Base-by-base conservation (phyloP, 164 flowering plant genomes). In the Liquidambar formosana region DNA sequence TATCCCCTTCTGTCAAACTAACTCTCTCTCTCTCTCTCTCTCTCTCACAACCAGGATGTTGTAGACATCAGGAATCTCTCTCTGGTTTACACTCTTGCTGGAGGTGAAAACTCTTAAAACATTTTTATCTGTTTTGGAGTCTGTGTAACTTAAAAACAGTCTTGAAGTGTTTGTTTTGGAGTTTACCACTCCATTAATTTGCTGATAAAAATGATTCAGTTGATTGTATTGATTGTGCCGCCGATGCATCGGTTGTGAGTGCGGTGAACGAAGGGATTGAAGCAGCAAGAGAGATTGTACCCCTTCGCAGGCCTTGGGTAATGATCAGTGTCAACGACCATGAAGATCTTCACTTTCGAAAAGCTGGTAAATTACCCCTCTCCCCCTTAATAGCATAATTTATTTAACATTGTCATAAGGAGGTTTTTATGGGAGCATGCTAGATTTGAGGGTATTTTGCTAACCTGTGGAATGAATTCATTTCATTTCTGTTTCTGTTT, bases 211-310 rank as follows among this genome's bases (percentile, higher is more conserved):
- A 43, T 72, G 23, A 51, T 54, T 75, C 79, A 93, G 93, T 90
- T 69, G 96, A 90, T 80, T 88, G 93, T 78, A 89, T 89, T 51
- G 93, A 91, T 61, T 89, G 97, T 72, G 97, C 94, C 44, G 96
- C 94, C 10, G 94, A 89, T 67, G 89, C 54, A 8, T 80, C 94
- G 1, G 92, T 89, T 49, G 89, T 90, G 71, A 81, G 69, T 78
- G 97, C 94, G 22, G 96, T 93, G 66, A 86, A 85, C 44, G 86
- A 90, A 78, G 94, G 97, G 22, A 89, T 89, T 64, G 83, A 86
- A 49, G 92, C 85, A 9, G 97, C 96, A 0, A 73, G 75, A 63
- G 78, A 68, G 59, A 84, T 89, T 66, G 57, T 77, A 14, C 70
- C 74, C 10, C 46, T 88, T 72, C 78, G 85, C 13, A 83, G 88